phyloP scores from a whole-genome alignment of 768 basidiomycete species.

The Leucosporidium scottii region DNA sequence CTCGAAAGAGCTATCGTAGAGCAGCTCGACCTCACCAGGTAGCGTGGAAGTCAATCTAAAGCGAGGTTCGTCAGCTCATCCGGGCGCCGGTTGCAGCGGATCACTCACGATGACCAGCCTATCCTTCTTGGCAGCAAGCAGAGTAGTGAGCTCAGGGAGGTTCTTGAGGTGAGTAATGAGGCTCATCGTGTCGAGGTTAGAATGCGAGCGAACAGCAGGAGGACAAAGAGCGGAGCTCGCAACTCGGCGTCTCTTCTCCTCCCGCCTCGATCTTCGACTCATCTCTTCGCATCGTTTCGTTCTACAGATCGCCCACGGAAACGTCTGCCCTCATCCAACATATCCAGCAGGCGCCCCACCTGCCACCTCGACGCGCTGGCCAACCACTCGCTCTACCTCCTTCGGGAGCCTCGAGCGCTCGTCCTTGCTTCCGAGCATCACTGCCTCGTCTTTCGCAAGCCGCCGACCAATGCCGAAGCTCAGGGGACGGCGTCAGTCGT shows the following conservation, averaged over 20 bases:
- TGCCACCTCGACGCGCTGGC: not conserved
- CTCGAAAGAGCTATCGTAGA: not conserved
- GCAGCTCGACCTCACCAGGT: conserved; percentile 1
- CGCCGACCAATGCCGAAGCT: not conserved
- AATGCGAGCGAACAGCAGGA: not conserved
- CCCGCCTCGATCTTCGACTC: not conserved
- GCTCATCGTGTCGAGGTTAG: conserved; percentile 26
- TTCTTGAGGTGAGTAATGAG: conserved; percentile 10
- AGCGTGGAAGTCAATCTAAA: conserved; percentile 27
- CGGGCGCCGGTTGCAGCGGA: not conserved
- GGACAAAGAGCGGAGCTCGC: not conserved
- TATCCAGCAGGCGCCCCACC: not conserved
- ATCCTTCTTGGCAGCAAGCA: conserved; percentile 17
- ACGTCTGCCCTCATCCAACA: not conserved
- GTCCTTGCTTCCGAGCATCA: conserved; percentile 9
- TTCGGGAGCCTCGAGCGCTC: conserved; percentile 12
- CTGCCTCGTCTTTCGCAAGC: conserved; percentile 16
- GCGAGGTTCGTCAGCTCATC: too few species aligned
- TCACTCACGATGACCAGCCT: conserved; percentile 10
- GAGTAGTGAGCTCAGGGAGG: conserved; percentile 10
- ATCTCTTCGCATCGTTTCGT: not conserved
- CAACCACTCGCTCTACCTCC: conserved; percentile 5
- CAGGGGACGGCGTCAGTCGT: conserved; percentile 42
- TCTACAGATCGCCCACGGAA: not conserved
- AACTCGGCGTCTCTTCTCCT: not conserved